Percentiles rank a stretch among this genome's conserved stretches.
Conservation (phyloP, 2,329 filamentous ascomycete species). For the Colletotrichum filicis region DNA sequence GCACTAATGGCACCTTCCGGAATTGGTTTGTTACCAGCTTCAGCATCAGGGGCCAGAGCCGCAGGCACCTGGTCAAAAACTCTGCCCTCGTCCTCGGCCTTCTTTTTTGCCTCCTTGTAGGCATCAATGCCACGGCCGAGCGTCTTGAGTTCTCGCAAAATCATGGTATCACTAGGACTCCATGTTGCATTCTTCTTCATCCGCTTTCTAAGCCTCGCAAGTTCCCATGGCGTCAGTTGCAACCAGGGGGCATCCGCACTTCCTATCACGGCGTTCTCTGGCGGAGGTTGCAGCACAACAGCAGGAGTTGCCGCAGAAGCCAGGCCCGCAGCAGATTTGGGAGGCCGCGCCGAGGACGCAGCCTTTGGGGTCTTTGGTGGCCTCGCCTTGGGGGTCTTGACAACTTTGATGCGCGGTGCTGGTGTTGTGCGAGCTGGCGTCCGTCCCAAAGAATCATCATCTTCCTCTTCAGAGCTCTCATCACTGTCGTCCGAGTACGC, state of each 20-base stretch:
- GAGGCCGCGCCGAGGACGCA: conserved; percentile 33
- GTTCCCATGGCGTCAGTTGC: conserved; percentile 72
- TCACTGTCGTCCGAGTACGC: conserved; percentile 65
- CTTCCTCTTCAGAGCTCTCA: conserved; percentile 62
- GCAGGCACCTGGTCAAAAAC: conserved; percentile 64
- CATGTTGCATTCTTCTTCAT: conserved; percentile 95
- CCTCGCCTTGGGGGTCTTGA: conserved; percentile 47
- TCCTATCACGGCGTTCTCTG: conserved; percentile 67
- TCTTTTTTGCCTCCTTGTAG: conserved; percentile 69
- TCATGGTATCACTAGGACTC: conserved; percentile 88
- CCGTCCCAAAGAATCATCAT: conserved; percentile 34
- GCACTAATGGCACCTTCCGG: conserved; percentile 70
- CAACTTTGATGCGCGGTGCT: conserved; percentile 61
- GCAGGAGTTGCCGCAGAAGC: conserved; percentile 45
- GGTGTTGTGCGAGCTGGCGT: conserved; percentile 48
- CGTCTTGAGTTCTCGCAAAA: conserved; percentile 78
- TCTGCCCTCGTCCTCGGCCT: conserved; percentile 73
- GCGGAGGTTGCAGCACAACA: conserved; percentile 65
- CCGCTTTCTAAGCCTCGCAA: conserved; percentile 78
- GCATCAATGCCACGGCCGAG: conserved; percentile 75
- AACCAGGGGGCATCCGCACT: conserved; percentile 73
- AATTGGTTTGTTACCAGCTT: conserved; percentile 62
- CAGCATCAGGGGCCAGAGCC: conserved; percentile 56
- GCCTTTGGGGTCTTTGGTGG: conserved; percentile 55
- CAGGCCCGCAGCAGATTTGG: conserved; percentile 42